phyloP scores from a whole-genome alignment of 148 eudicot species.

The Simmondsia chinensis region DNA sequence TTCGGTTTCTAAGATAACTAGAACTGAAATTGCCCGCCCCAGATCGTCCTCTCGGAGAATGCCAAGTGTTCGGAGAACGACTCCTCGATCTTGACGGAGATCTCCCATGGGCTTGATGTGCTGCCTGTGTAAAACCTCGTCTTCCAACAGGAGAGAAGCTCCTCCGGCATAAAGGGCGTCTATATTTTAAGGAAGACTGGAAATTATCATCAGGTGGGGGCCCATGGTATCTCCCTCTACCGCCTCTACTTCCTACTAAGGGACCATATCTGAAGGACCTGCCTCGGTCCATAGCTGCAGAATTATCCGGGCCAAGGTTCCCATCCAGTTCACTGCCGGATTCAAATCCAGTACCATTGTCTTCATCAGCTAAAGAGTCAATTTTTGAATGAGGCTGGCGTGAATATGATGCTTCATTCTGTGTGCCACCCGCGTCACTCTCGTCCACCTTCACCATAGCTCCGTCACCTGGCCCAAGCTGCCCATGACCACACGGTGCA shows the following conservation, averaged over 20 bases:
- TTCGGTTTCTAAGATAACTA: slow-evolving; percentile 20
- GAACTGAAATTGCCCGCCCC: slow-evolving; percentile 19
- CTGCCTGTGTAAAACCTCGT: slow-evolving; percentile 14
- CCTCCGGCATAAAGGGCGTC: slow-evolving; percentile 22
- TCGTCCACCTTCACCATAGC: slow-evolving; percentile 10
- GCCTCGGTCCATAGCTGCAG: slow-evolving; percentile 17
- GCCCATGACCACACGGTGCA: slow-evolving; percentile 21
- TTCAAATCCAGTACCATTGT: slow-evolving; percentile 10
- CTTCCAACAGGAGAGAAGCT: slow-evolving; percentile 26
- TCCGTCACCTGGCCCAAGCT: slow-evolving; percentile 9
- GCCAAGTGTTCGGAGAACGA: slow-evolving; percentile 34
- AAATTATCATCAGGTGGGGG: slow-evolving; percentile 23
- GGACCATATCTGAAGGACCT: slow-evolving; percentile 20
- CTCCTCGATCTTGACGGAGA: slow-evolving; percentile 32
- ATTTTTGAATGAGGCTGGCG: slow-evolving; percentile 9
- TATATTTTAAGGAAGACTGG: slow-evolving; percentile 16
- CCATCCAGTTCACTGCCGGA: slow-evolving; percentile 14
- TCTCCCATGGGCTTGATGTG: slow-evolving; percentile 22
- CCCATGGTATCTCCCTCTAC: slow-evolving; percentile 27
- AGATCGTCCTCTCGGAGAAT: slow-evolving; percentile 23
- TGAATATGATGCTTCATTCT: slow-evolving; percentile 13
- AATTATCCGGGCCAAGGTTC: slow-evolving; percentile 16
- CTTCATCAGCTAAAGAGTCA: slow-evolving; percentile 6
- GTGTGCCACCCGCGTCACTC: slow-evolving; percentile 11
- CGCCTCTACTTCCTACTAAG: slow-evolving; percentile 4